Percentiles rank a stretch among this genome's conserved stretches.
Evolutionary conservation across 306 rosid species (phyloP).

Genomic region (Senna siamea): DNA sequence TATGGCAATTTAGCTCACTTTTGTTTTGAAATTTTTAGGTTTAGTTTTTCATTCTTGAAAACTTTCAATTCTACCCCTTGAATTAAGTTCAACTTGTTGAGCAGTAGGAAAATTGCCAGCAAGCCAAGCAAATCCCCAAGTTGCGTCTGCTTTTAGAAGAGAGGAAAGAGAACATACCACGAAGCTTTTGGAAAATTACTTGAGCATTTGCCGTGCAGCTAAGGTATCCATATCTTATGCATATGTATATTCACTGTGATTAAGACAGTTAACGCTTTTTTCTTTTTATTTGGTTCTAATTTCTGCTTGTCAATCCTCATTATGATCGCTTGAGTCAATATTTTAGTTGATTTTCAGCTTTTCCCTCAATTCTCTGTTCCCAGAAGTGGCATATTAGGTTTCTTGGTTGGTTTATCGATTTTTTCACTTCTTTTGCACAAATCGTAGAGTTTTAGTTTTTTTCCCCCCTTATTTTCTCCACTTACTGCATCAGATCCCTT

Average conservation of each 20-base stretch:
- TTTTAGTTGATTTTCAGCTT: not conserved
- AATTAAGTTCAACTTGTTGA: constrained; percentile 35
- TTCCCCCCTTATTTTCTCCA: not conserved
- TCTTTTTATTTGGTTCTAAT: constrained; percentile 1
- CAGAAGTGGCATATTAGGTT: not conserved
- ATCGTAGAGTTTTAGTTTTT: not conserved
- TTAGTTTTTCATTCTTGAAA: not conserved
- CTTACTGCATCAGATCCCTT: not conserved
- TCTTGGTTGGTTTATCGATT: not conserved
- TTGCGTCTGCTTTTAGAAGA: constrained; percentile 66
- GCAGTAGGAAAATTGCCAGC: constrained; percentile 93
- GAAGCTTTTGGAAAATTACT: constrained; percentile 54
- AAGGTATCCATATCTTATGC: constrained; percentile 50
- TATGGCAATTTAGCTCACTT: constrained; percentile 16
- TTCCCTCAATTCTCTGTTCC: not conserved
- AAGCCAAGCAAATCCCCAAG: constrained; percentile 61
- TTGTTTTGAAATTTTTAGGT: not conserved
- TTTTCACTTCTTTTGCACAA: not conserved
- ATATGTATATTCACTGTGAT: not conserved
- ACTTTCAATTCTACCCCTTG: constrained; percentile 12
- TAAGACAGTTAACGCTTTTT: not conserved
- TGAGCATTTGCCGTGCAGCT: constrained; percentile 56
- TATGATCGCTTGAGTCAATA: not conserved
- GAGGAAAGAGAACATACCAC: constrained; percentile 61
- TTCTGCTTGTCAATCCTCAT: constrained; percentile 23